These are phyloP conservation scores for Lasiosphaeria miniovina DNA, from an alignment of 495 filamentous ascomycete genomes.

Conservation along the genomic window DNA sequence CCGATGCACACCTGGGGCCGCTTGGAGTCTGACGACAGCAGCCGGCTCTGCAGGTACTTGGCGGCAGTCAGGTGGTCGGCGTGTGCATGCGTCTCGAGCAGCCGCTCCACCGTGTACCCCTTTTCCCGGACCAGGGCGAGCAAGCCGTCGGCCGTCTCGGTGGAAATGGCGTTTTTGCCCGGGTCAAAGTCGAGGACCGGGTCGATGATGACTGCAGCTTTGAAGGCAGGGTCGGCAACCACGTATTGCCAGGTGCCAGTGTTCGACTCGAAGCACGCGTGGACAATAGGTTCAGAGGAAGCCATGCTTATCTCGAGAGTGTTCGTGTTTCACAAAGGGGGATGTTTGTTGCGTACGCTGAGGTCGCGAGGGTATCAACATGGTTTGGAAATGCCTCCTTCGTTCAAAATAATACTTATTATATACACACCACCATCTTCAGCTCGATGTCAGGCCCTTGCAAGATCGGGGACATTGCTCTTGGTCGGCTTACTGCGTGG, in stretches of 20 bases:
- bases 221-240: slow-evolving; percentile 50
- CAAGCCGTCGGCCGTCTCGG: slow-evolving; percentile 47
- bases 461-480: no score
- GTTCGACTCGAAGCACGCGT: slow-evolving; percentile 34
- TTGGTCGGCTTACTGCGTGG: no score
- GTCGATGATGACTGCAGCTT: slow-evolving; percentile 54
- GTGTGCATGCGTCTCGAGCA: slow-evolving; percentile 62
- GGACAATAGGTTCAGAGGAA: slow-evolving; percentile 21
- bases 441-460: no score
- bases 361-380: background rate
- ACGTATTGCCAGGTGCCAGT: slow-evolving; percentile 61
- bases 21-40: slow-evolving; percentile 23
- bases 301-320: background rate
- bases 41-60: slow-evolving; percentile 48
- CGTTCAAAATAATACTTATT: no score
- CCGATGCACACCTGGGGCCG: slow-evolving; percentile 50
- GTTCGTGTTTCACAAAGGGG: background rate
- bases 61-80: slow-evolving; percentile 62
- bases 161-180: slow-evolving; percentile 43
- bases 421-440: no score
- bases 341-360: background rate
- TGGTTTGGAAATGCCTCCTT: no score
- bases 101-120: slow-evolving; percentile 44
- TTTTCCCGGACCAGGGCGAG: slow-evolving; percentile 40
- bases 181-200: slow-evolving; percentile 58